phyloP scores from a whole-genome alignment of 139 green algal species.

The Picochlorum sp. region DNA sequence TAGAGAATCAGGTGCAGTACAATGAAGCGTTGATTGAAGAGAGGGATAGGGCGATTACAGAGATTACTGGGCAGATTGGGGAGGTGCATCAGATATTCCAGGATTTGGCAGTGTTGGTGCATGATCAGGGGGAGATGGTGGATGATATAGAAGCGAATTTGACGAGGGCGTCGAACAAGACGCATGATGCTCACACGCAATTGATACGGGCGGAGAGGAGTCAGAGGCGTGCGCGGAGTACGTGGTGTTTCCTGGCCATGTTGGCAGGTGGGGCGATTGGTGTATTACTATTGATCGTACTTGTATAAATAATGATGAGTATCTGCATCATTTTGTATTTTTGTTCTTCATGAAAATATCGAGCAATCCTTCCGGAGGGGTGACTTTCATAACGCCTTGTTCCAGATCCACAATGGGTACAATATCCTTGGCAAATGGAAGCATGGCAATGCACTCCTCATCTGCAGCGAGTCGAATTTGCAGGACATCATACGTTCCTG shows the following conservation, averaged over 20 bases:
- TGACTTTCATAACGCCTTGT: slow-evolving; percentile 12
- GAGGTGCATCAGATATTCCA: slow-evolving; percentile 50
- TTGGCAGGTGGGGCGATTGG: slow-evolving; percentile 25
- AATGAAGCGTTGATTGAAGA: slow-evolving; percentile 82
- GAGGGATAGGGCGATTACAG: slow-evolving; percentile 63
- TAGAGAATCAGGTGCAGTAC: slow-evolving; percentile 34
- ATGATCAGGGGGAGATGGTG: slow-evolving; percentile 68
- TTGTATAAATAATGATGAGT: slow-evolving; percentile 23
- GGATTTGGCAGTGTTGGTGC: slow-evolving; percentile 79
- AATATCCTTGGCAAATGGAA: slow-evolving; percentile 41
- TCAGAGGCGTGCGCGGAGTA: slow-evolving; percentile 36
- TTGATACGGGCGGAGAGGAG: slow-evolving; percentile 39
- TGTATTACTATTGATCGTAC: slow-evolving; percentile 39
- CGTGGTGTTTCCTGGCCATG: slow-evolving; percentile 39
- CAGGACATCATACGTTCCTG: slow-evolving; percentile 37
- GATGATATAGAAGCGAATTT: slow-evolving; percentile 64
- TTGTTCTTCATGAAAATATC: slow-evolving; percentile 13
- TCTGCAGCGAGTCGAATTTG: slow-evolving; percentile 21
- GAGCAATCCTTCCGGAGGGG: slow-evolving; percentile 30
- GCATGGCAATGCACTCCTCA: slow-evolving; percentile 2
- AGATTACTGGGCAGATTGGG: slow-evolving; percentile 46
- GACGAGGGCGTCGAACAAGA: slow-evolving; percentile 27
- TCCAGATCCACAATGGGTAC: slow-evolving; percentile 33
- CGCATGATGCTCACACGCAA: slow-evolving; percentile 33
- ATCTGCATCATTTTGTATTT: background rate